Conservation (phyloP, 345 rosid species). For the Brassica carinata region DNA sequence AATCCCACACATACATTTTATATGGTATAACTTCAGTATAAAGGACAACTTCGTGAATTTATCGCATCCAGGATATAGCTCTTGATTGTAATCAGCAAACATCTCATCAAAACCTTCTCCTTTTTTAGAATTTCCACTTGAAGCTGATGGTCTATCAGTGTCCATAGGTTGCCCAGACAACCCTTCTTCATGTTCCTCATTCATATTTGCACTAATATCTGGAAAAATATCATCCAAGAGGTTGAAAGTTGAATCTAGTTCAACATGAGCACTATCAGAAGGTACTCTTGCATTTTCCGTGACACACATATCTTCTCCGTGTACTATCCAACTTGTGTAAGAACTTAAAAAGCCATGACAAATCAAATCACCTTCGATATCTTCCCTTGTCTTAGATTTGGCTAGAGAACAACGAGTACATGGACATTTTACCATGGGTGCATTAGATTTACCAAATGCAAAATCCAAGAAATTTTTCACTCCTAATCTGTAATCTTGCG, state of each 20-base stretch:
- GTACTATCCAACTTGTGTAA: background rate
- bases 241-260: background rate
- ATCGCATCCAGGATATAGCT: background rate
- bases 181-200: background rate
- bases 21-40: background rate
- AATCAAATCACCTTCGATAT: too few species aligned
- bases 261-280: background rate
- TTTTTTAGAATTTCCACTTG: background rate
- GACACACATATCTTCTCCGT: background rate
- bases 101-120: slow-evolving; percentile 5
- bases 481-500: too few species aligned
- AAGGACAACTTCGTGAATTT: background rate
- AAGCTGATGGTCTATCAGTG: background rate
- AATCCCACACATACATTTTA: too few species aligned
- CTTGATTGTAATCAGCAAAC: background rate
- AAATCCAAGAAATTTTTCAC: too few species aligned
- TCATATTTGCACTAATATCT: background rate
- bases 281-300: background rate
- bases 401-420: too few species aligned
- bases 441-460: too few species aligned
- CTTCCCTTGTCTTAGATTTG: too few species aligned
- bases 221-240: too few species aligned
- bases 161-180: background rate
- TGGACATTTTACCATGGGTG: too few species aligned
- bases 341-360: too few species aligned